Conservation (phyloP, 225 moss, liverwort and hornwort species). For the Lunularia cruciata region DNA sequence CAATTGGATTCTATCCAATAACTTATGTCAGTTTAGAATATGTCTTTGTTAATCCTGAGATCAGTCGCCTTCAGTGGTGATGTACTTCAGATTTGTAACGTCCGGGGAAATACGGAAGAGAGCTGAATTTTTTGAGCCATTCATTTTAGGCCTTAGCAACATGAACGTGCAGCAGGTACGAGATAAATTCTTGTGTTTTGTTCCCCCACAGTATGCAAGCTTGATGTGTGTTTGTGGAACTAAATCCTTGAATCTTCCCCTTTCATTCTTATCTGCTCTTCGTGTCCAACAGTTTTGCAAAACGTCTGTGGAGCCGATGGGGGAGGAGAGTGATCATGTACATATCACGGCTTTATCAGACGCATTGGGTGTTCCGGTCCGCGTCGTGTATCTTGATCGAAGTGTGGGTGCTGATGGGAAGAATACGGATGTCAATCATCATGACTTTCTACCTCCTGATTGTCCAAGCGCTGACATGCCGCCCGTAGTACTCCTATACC, state of each 20-base stretch:
- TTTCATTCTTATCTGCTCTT: background rate
- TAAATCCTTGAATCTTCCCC: no score
- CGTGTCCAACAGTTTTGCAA: slow-evolving; percentile 78
- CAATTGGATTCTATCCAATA: no score
- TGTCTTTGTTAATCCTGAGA: no score
- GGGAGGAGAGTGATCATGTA: slow-evolving; percentile 98
- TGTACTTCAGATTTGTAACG: slow-evolving; percentile 99
- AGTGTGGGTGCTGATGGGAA: slow-evolving; percentile 78
- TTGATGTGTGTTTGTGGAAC: no score
- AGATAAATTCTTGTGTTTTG: no score
- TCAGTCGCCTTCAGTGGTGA: slow-evolving; percentile 78
- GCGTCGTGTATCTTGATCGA: slow-evolving; percentile 94
- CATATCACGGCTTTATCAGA: slow-evolving; percentile 96
- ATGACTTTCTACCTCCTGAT: slow-evolving; percentile 75
- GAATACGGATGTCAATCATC: slow-evolving; percentile 81
- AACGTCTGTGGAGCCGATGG: slow-evolving; percentile 98
- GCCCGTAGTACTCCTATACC: slow-evolving; percentile 72
- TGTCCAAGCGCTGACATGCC: slow-evolving; percentile 39
- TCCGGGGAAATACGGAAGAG: slow-evolving; percentile 86
- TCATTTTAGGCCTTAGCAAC: slow-evolving; percentile 88
- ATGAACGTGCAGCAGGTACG: slow-evolving; percentile 84
- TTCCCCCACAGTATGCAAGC: no score
- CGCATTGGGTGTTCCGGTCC: slow-evolving; percentile 89
- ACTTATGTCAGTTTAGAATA: no score
- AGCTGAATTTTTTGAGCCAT: slow-evolving; percentile 87